Evolutionary conservation across 1,284 basidiomycete species (phyloP).

Genomic region (Peniophora sp.): DNA sequence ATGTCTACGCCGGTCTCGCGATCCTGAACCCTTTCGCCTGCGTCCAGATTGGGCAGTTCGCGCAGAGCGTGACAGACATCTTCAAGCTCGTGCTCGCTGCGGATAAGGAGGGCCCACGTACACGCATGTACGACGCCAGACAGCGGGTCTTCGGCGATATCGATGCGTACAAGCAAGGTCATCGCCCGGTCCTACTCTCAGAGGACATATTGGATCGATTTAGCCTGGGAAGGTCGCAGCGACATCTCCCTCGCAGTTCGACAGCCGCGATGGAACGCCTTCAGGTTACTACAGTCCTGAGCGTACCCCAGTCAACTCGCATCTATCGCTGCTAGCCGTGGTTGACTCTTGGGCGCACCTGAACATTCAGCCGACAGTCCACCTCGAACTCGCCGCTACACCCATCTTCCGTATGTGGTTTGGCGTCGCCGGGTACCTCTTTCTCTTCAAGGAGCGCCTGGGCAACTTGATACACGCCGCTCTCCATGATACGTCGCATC

Average conservation of each 20-base stretch:
- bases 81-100: slow-evolving; percentile 96
- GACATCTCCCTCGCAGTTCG: no score
- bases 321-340: slow-evolving; percentile 95
- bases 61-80: slow-evolving; percentile 78
- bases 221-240: slow-evolving; percentile 49
- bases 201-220: slow-evolving; percentile 88
- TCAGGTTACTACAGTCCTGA: slow-evolving; percentile 10
- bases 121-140: slow-evolving; percentile 72
- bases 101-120: slow-evolving; percentile 55
- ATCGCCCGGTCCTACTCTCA: slow-evolving; percentile 72
- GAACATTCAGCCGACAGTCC: slow-evolving; percentile 83
- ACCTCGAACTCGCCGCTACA: slow-evolving; percentile 91
- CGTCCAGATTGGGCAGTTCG: slow-evolving; percentile 86
- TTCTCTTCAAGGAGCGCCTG: slow-evolving; percentile 60
- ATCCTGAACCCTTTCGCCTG: slow-evolving; percentile 93
- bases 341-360: slow-evolving; percentile 96
- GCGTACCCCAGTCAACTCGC: slow-evolving; percentile 64
- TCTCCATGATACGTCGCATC: slow-evolving; percentile 73
- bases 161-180: slow-evolving; percentile 17
- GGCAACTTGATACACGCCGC: slow-evolving; percentile 72
- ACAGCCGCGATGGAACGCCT: background rate
- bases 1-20: slow-evolving; percentile 97
- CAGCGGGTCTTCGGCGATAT: slow-evolving; percentile 69
- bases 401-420: slow-evolving; percentile 97
- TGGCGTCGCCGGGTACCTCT: slow-evolving; percentile 94